Evolutionary conservation across 2,329 filamentous ascomycete species (phyloP), one percentile per base, ranked within the genome.

Genomic region (Aspergillus ochraceus): DNA sequence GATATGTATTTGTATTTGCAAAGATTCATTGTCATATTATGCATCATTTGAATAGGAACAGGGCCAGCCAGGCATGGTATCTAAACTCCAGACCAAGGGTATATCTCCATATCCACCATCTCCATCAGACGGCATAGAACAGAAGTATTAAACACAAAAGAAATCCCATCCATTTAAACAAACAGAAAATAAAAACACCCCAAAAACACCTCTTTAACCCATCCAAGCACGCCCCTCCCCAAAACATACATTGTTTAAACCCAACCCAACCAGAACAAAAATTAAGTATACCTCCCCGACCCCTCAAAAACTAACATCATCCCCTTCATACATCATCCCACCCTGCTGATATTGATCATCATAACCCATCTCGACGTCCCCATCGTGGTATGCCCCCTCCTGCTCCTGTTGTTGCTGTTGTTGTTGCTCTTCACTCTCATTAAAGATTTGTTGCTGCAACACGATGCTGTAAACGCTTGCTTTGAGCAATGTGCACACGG

Each of bases 391-490:
- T 11, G 17, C 60, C 53, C 68, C 66, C 46, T 49, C 51, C 42
- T 63, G 54, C 14, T 57, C 46, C 22, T 62, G 47, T 47, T 63
- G 49, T 17, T 62, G 50, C 30, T 68, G 60, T 24, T 70, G 65
- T 59, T 74, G 61, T 50, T 72, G 68, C 54, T 68, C 70, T 59
- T 75, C 73, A 64, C 71, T 72, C 68, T 76, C 90, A 77, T 88
- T 90, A 64, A 89, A 88, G 70, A 96, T 92, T 84, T 98, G 91
- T 84, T 98, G 94, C 84, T 99, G 94, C 80, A 99, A 77, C 62
- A 99, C 93, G 80, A 99, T 99, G 74, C 91, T 96, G 80, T 99
- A 99, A 64, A 99, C 95, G 76, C 94, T 98, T 19, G 95, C 94
- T 81, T 99, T 99, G 73, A 99, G 84, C 73, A 98, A 79, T 63